A percentile compares a stretch with the other conserved stretches of the same genome.
These are phyloP conservation scores for Penicillium freii DNA, from an alignment of 2,329 filamentous ascomycete species.

Conservation along the genomic window DNA sequence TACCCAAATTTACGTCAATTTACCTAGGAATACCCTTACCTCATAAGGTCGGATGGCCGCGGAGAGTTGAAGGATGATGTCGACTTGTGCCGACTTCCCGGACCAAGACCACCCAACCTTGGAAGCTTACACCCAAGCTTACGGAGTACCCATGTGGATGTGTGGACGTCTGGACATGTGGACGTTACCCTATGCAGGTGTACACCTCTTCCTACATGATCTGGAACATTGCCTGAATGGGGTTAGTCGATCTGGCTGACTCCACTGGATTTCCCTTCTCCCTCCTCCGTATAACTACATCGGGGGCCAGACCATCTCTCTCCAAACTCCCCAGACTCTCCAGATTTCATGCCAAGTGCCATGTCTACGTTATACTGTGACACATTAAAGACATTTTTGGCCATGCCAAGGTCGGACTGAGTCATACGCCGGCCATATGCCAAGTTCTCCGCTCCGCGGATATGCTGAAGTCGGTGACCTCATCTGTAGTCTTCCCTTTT, in stretches of 20 bases:
- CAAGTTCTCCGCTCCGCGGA: conserved; percentile 9
- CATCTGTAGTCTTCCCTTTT: background rate
- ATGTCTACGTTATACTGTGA: background rate
- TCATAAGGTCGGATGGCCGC: conserved; percentile 2
- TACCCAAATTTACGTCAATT: too few relatives aligned
- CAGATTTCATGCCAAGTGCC: background rate
- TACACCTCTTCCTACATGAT: conserved; percentile 1
- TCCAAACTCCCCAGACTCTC: background rate
- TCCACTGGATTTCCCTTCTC: background rate
- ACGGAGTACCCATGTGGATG: too few relatives aligned
- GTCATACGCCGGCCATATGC: background rate
- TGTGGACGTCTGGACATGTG: too few relatives aligned
- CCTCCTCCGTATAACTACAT: background rate
- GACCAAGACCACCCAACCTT: too few relatives aligned
- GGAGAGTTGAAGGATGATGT: conserved; percentile 2
- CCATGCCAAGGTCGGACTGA: background rate
- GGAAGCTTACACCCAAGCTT: background rate
- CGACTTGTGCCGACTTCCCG: conserved; percentile 2
- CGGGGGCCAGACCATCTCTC: background rate
- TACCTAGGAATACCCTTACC: background rate
- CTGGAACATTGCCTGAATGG: conserved; percentile 23
- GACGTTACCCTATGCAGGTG: background rate
- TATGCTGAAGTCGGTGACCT: background rate
- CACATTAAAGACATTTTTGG: background rate
- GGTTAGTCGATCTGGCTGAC: conserved; percentile 14